These are phyloP conservation scores for Lichenothelia convexa DNA, from an alignment of 495 filamentous ascomycete species.

Conservation along the genomic window DNA sequence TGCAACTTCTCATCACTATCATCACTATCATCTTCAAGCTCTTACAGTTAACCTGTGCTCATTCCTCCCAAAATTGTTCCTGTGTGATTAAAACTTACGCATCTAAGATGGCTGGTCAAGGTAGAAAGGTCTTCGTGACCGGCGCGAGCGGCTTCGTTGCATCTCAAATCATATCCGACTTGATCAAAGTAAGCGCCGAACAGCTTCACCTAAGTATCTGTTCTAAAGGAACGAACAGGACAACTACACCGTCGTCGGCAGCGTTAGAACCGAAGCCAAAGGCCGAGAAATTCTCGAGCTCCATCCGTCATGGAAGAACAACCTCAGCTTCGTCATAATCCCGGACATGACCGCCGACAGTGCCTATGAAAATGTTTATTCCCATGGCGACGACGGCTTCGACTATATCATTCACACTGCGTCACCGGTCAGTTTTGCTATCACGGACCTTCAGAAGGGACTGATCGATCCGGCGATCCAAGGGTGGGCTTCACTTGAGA, in stretches of 20 bases:
- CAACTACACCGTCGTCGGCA: background rate
- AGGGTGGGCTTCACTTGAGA: too few species aligned
- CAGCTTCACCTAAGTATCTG: background rate
- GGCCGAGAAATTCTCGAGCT: background rate
- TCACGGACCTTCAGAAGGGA: background rate
- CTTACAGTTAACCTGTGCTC: too few species aligned
- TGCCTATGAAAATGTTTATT: constrained; percentile 20
- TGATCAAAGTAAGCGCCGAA: background rate
- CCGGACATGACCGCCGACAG: constrained; percentile 21
- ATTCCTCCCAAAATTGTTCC: too few species aligned
- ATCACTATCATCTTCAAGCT: too few species aligned
- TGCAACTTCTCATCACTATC: too few species aligned
- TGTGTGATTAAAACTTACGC: too few species aligned
- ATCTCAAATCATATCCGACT: background rate
- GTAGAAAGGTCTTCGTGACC: background rate
- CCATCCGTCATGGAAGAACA: constrained; percentile 1
- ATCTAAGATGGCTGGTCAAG: too few species aligned
- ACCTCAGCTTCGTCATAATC: constrained; percentile 18
- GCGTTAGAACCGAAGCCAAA: background rate
- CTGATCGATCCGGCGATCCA: background rate
- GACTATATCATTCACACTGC: constrained; percentile 26
- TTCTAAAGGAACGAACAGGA: background rate
- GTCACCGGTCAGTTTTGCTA: constrained; percentile 8
- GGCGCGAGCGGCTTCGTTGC: background rate
- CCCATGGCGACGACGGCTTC: constrained; percentile 15